A percentile compares a stretch with the other conserved stretches of the same genome.
phyloP scores from a whole-genome alignment of 805 yeast species.

The Yarrowia sp. region DNA sequence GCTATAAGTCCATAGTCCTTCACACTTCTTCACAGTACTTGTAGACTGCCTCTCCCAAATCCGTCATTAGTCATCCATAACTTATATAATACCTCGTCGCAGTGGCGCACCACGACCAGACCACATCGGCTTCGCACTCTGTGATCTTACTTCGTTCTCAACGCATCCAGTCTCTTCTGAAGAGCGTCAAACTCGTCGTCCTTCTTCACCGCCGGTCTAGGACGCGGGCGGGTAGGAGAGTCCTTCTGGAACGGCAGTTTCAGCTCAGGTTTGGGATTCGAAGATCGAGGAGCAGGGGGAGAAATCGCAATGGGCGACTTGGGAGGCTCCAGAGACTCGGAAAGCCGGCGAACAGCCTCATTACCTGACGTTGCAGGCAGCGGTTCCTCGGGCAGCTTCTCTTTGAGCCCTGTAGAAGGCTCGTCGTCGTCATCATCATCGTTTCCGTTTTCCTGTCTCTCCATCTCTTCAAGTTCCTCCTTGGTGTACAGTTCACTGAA shows the following conservation, averaged over 20 bases:
- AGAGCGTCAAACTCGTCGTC: constrained; percentile 65
- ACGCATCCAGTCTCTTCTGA: constrained; percentile 77
- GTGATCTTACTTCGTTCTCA: constrained; percentile 54
- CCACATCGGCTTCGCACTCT: not conserved
- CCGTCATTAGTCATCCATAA: too few species aligned
- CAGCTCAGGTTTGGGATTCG: constrained; percentile 48
- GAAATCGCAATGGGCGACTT: constrained; percentile 48
- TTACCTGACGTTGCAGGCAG: constrained; percentile 40
- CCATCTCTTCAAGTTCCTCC: constrained; percentile 47
- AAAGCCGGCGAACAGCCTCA: constrained; percentile 42
- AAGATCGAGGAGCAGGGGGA: constrained; percentile 48
- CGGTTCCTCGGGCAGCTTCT: constrained; percentile 40
- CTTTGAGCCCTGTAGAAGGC: constrained; percentile 9
- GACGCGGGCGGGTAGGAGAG: constrained; percentile 15
- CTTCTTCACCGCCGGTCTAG: constrained; percentile 39
- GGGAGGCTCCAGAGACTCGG: constrained; percentile 42
- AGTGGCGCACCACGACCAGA: too few species aligned
- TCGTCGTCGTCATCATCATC: constrained; percentile 50
- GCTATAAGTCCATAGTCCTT: not conserved
- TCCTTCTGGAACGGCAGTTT: constrained; percentile 41
- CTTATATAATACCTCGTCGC: too few species aligned
- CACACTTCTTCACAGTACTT: too few species aligned
- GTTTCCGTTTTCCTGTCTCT: constrained; percentile 47
- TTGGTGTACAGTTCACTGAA: constrained; percentile 60
- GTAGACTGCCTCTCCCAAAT: too few species aligned